phyloP scores from a whole-genome alignment of 768 basidiomycete genomes.

The Sistotremastrum suecicum region DNA sequence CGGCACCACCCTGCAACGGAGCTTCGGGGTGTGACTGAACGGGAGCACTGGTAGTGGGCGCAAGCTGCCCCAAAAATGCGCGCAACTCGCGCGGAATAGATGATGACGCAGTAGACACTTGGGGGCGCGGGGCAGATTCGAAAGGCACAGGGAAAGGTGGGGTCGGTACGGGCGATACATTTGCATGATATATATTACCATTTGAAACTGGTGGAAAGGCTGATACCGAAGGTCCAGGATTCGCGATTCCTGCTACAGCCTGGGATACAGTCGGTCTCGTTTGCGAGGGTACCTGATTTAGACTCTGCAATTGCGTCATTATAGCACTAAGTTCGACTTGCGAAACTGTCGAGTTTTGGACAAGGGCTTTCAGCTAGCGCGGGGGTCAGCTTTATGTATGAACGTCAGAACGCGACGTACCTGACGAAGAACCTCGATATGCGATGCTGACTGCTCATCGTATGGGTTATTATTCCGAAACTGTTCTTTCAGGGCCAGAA shows the following conservation, averaged over 20 bases:
- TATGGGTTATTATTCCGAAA: slow-evolving; percentile 57
- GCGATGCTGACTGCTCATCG: slow-evolving; percentile 51
- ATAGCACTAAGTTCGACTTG: slow-evolving; percentile 12
- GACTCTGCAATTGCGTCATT: slow-evolving; percentile 9
- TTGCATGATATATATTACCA: neutral
- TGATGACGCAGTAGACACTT: too few relatives aligned
- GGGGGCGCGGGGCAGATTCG: neutral
- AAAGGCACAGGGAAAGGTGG: neutral
- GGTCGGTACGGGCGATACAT: neutral
- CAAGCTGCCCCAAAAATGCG: too few relatives aligned
- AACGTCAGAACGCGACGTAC: slow-evolving; percentile 26
- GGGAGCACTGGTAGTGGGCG: too few relatives aligned
- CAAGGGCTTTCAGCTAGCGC: slow-evolving; percentile 12
- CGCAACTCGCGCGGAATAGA: too few relatives aligned
- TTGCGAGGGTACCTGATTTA: too few relatives aligned
- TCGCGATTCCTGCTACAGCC: neutral
- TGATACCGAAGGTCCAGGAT: neutral
- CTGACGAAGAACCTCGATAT: slow-evolving; percentile 70
- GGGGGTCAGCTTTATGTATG: neutral
- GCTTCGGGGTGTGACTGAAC: slow-evolving; percentile 1
- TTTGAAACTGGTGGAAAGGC: neutral
- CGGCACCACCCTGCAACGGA: slow-evolving; percentile 10
- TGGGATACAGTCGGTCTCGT: neutral
- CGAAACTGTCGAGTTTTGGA: slow-evolving; percentile 11
- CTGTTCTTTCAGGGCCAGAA: slow-evolving; percentile 69